Conservation (phyloP, 2,329 filamentous ascomycete genomes). For the Aspergillus sojae region DNA sequence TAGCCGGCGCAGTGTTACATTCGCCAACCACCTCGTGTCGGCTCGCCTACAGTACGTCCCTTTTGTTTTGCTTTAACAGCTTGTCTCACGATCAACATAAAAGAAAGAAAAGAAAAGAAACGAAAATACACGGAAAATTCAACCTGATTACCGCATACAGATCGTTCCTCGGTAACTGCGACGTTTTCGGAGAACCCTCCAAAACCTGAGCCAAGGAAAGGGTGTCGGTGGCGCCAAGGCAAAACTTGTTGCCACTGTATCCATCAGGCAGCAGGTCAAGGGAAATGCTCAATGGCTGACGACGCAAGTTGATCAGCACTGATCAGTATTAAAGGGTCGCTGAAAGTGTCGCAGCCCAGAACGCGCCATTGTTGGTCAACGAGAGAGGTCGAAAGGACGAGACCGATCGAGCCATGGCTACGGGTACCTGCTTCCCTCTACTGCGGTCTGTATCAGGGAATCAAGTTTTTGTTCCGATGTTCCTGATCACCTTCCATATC, state of each 20-base stretch:
- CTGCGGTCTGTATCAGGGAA: background rate
- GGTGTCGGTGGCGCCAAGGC: background rate
- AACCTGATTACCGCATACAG: background rate
- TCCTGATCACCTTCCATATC: no score
- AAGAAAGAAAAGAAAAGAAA: background rate
- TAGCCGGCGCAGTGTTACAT: conserved; percentile 3
- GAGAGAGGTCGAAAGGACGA: background rate
- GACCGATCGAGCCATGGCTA: background rate
- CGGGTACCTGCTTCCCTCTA: background rate
- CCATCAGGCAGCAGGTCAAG: background rate
- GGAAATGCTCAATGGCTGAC: background rate
- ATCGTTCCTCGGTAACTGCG: background rate
- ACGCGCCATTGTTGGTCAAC: background rate
- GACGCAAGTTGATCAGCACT: conserved; percentile 1
- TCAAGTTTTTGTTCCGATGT: background rate
- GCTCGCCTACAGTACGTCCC: background rate
- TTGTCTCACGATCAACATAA: background rate
- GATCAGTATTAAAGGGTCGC: conserved; percentile 1
- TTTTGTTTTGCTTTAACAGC: background rate
- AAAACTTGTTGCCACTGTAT: conserved; percentile 1
- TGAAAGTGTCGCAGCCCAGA: background rate
- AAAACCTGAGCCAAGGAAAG: background rate
- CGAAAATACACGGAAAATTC: background rate
- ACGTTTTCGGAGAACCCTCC: background rate
- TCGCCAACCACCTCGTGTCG: background rate